Conservation (phyloP, 164 flowering plant species). For the Brasenia schreberi region DNA sequence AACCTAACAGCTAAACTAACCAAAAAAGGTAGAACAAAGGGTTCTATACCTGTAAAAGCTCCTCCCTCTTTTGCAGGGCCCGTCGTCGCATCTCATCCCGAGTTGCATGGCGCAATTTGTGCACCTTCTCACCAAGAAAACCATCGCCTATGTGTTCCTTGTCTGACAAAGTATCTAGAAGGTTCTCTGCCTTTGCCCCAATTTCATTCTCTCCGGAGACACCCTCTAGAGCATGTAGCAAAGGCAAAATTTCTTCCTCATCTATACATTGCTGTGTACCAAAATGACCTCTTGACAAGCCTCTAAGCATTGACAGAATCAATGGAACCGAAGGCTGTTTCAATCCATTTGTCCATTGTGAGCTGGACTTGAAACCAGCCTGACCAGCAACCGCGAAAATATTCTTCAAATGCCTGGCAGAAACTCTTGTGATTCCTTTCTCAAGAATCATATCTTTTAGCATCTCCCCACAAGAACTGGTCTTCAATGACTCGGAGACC, state of each 20-base stretch:
- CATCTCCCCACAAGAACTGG: constrained; percentile 94
- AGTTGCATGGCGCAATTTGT: constrained; percentile 76
- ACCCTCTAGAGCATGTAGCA: constrained; percentile 96
- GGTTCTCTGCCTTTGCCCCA: constrained; percentile 96
- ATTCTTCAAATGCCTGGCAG: constrained; percentile 63
- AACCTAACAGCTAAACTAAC: not conserved
- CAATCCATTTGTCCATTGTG: constrained; percentile 66
- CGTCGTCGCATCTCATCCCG: constrained; percentile 89
- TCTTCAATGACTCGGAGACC: constrained; percentile 93
- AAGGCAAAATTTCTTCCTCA: constrained; percentile 63
- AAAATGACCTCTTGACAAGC: constrained; percentile 89
- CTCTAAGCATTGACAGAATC: constrained; percentile 90
- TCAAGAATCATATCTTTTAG: constrained; percentile 89
- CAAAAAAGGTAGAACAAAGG: not conserved
- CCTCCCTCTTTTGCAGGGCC: constrained; percentile 69
- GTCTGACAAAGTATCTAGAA: constrained; percentile 76
- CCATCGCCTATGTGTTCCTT: constrained; percentile 87
- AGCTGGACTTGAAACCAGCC: constrained; percentile 62
- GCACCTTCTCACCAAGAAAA: constrained; percentile 62
- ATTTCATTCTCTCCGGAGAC: constrained; percentile 94
- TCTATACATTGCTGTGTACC: constrained; percentile 79
- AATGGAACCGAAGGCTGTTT: constrained; percentile 82
- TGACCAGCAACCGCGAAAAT: constrained; percentile 64
- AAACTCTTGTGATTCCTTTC: constrained; percentile 66
- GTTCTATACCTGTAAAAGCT: constrained; percentile 67